Base-by-base conservation (phyloP, 371 early-diverging fungal species). In the Zychaea mexicana region DNA sequence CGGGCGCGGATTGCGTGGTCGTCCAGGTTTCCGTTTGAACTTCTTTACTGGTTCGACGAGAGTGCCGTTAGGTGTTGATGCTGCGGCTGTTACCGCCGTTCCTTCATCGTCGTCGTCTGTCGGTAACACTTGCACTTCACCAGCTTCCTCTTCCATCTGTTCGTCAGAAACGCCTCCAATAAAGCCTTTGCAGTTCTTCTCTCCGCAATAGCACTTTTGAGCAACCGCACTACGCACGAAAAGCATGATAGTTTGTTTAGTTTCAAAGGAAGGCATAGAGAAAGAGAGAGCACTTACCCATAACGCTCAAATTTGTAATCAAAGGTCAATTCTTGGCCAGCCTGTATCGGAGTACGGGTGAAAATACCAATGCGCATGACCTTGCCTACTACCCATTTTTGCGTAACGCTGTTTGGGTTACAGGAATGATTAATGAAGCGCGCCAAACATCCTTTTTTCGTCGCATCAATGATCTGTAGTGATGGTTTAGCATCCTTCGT, bases 351-450 rank as follows among this genome's bases (percentile, higher is more conserved):
- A 39, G 88, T 76, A 57, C 76, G 77, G 42, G 95, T 88, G 61
- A 95, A 96, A 1, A 94, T 88, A 47, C 96, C 94, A 67, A 94
- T 89, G 49, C 94, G 84, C 64, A 90, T 83, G 24, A 86, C 81
- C 26, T 87, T 84, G 27, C 89, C 92, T 52, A 94, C 90, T 42
- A 93, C 91, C 96, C 96, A 95, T 68, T 94, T 94, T 61, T 92
- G 91, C 33, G 93, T 77, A 38, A 85, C 87, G 71, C 94, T 92
- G 71, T 97, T 97, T 17, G 98, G 96, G 58, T 88, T 87, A 73
- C 98, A 97, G 58, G 90, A 90, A 71, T 97, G 98, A 70, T 97
- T 97, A 64, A 97, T 92, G 67, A 95, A 97, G 56, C 97, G 84
- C 31, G 97, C 94, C 15, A 93, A 73, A 61, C 92, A 92, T n/a